These are phyloP conservation scores for Microbotryum silenes-acaulis DNA, from an alignment of 1,284 basidiomycete genomes.

Conservation along the genomic window DNA sequence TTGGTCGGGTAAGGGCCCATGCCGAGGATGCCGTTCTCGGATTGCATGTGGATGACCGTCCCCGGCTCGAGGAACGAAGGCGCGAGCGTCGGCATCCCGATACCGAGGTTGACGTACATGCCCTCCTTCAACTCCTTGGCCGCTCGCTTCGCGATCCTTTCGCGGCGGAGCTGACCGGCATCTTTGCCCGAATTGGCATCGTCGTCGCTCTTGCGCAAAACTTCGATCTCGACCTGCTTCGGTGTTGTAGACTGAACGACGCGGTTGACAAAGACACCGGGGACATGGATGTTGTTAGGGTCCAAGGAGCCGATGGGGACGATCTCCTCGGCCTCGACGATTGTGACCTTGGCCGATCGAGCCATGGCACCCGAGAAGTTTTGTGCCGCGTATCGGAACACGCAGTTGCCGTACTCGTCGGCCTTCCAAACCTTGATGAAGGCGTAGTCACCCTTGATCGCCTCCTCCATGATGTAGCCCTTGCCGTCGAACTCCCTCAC, in stretches of 20 bases:
- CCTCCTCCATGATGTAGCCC: constrained; percentile 77
- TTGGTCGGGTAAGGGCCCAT: constrained; percentile 90
- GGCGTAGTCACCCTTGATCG: constrained; percentile 63
- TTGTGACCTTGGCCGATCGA: constrained; percentile 78
- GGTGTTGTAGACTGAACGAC: constrained; percentile 49
- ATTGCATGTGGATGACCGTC: constrained; percentile 84
- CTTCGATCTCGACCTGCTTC: constrained; percentile 62
- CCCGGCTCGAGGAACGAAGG: constrained; percentile 70
- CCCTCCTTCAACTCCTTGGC: constrained; percentile 87
- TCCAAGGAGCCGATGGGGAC: constrained; percentile 77
- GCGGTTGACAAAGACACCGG: constrained; percentile 37
- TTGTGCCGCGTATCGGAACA: constrained; percentile 64
- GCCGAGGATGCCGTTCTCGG: constrained; percentile 84
- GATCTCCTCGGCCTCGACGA: constrained; percentile 91
- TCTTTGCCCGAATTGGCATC: constrained; percentile 44
- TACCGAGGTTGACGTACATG: constrained; percentile 38
- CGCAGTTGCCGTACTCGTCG: constrained; percentile 56
- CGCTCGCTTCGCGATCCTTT: constrained; percentile 74
- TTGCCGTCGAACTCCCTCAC: constrained; percentile 69
- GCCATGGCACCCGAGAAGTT: constrained; percentile 85
- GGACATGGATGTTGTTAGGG: constrained; percentile 63
- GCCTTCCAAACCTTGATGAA: constrained; percentile 92
- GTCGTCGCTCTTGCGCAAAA: constrained; percentile 15
- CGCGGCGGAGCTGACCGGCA: constrained; percentile 47
- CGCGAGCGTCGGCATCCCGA: constrained; percentile 88